Conservation (phyloP, 176 grass and related monocot genomes). For the Saccharum officinarum region DNA sequence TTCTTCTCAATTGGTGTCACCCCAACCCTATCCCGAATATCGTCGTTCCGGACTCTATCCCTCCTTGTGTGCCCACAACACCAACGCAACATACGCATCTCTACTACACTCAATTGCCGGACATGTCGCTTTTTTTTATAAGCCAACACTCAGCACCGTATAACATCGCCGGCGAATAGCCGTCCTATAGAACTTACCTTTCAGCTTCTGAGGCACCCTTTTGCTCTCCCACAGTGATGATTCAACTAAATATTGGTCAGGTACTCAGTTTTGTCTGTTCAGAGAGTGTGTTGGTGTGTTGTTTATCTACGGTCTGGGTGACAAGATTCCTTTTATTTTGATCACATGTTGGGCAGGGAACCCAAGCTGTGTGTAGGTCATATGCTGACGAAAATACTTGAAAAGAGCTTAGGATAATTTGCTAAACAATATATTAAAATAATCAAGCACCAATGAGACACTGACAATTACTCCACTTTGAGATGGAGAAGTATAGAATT, state of each 20-base stretch:
- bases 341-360: neutral
- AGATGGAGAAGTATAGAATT: neutral
- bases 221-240: neutral
- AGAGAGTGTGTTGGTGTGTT: neutral
- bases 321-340: neutral
- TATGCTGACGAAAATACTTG: neutral
- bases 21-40: too few relatives aligned
- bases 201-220: too few relatives aligned
- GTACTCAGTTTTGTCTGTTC: neutral
- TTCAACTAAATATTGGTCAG: neutral
- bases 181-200: too few relatives aligned
- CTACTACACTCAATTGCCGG: too few relatives aligned
- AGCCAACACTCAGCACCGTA: too few relatives aligned
- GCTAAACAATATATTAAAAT: neutral
- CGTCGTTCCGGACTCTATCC: too few relatives aligned
- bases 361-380: neutral
- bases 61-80: too few relatives aligned
- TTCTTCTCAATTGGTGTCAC: too few relatives aligned
- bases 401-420: neutral
- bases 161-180: too few relatives aligned
- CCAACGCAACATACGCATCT: too few relatives aligned
- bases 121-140: too few relatives aligned
- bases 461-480: neutral
- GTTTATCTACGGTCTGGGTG: neutral
- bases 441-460: neutral